Percentiles rank a stretch among this genome's conserved stretches.
phyloP scores from a whole-genome alignment of 805 yeast genomes.

The Candida silvicultrix region DNA sequence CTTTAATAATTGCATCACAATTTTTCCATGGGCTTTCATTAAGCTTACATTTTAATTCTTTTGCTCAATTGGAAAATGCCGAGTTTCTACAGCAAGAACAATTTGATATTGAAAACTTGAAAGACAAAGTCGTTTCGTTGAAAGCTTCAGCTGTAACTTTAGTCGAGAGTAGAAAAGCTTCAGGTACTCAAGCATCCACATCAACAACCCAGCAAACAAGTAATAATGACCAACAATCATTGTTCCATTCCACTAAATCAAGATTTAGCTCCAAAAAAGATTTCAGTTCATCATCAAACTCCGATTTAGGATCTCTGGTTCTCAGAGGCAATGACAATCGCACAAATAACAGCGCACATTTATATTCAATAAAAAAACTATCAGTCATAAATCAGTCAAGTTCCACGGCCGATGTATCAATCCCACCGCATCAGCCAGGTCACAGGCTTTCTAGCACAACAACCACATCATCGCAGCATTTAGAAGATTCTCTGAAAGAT shows the following conservation, averaged over 20 bases:
- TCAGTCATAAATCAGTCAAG: slow-evolving; percentile 19
- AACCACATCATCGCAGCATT: neutral
- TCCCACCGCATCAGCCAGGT: neutral
- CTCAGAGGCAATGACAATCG: neutral
- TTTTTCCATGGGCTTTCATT: slow-evolving; percentile 5
- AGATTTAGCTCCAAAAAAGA: neutral
- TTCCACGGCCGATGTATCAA: slow-evolving; percentile 8
- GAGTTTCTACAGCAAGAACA: neutral
- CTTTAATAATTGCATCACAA: slow-evolving; percentile 5
- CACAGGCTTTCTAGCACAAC: neutral
- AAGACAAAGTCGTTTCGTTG: slow-evolving; percentile 9
- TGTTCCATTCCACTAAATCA: neutral
- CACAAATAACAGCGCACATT: neutral
- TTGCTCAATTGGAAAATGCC: neutral
- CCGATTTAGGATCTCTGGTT: neutral
- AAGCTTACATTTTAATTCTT: slow-evolving; percentile 3
- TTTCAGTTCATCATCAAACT: neutral
- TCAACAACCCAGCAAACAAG: neutral
- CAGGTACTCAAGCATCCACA: neutral
- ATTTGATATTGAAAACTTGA: neutral
- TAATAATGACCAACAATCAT: neutral
- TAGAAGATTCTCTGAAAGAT: slow-evolving; percentile 3
- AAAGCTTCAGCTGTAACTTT: slow-evolving; percentile 22
- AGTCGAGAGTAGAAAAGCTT: slow-evolving; percentile 9
- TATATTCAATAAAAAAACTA: slow-evolving; percentile 15